These are phyloP conservation scores for Lactuca saligna DNA, from an alignment of 129 eudicot genomes.

Conservation along the genomic window DNA sequence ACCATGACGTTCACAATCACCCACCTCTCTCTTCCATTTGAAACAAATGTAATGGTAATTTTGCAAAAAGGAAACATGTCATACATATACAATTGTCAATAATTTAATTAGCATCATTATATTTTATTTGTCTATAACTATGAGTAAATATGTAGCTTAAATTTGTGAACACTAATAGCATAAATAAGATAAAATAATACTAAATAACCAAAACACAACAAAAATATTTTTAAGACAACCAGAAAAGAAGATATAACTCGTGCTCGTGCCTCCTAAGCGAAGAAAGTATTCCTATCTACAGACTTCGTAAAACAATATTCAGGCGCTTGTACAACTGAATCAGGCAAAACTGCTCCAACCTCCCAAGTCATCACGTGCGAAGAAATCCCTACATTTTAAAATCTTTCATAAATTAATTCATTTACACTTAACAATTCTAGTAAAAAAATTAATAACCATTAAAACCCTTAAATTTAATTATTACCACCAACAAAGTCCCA, in stretches of 20 bases:
- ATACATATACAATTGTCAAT: too few relatives aligned
- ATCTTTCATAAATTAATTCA: background rate
- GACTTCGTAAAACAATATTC: conserved; percentile 27
- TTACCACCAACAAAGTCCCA: conserved; percentile 44
- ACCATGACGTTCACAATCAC: too few relatives aligned
- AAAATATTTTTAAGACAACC: background rate
- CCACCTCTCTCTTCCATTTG: too few relatives aligned
- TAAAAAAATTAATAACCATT: too few relatives aligned
- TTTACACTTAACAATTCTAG: background rate
- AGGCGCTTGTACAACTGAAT: conserved; percentile 37
- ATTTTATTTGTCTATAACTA: too few relatives aligned
- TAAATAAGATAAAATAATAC: too few relatives aligned
- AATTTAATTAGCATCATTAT: too few relatives aligned
- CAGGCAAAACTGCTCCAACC: conserved; percentile 39
- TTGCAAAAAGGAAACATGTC: too few relatives aligned
- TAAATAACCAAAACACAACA: too few relatives aligned
- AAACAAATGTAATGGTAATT: too few relatives aligned
- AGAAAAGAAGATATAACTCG: background rate
- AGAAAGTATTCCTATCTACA: background rate
- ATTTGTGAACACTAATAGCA: background rate
- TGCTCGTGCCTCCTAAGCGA: background rate
- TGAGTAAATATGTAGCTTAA: background rate
- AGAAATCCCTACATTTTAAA: conserved; percentile 30
- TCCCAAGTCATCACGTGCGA: conserved; percentile 43
- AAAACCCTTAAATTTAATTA: background rate